A percentile compares a stretch with the other conserved stretches of the same genome.
Evolutionary conservation across 2,329 filamentous ascomycete genomes (phyloP).

Genomic region (Arthrinium puccinioides): DNA sequence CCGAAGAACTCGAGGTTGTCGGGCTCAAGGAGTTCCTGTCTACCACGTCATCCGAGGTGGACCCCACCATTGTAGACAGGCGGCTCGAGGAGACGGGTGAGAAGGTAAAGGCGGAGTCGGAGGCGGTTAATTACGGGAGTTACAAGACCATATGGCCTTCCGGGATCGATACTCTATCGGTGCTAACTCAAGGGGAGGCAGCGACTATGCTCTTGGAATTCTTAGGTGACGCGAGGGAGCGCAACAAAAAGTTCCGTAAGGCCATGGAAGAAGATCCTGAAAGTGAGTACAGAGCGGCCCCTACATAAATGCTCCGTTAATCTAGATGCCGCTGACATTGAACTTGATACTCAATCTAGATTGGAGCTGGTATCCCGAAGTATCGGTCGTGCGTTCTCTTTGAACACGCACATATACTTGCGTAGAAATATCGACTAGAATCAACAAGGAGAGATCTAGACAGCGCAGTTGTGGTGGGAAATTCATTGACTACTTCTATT

Average conservation of each 20-base stretch:
- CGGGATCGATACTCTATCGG: background rate
- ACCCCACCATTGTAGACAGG: background rate
- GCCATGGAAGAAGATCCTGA: slow-evolving; percentile 1
- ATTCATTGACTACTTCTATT: no score
- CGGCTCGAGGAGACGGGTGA: background rate
- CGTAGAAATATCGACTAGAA: background rate
- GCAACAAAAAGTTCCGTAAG: background rate
- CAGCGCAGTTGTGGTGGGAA: no score
- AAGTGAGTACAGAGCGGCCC: background rate
- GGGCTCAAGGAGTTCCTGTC: background rate
- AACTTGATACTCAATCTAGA: background rate
- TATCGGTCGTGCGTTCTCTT: background rate
- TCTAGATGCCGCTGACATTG: background rate
- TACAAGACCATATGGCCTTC: background rate
- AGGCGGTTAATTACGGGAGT: background rate
- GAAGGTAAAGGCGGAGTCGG: background rate
- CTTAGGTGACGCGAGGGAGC: background rate
- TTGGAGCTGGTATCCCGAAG: slow-evolving; percentile 2
- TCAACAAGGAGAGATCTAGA: no score
- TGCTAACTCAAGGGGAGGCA: background rate
- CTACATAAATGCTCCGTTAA: background rate
- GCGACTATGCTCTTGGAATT: background rate
- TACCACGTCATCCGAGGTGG: background rate
- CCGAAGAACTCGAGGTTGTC: slow-evolving; percentile 1
- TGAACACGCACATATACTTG: background rate